Base-by-base conservation (phyloP, 2,329 filamentous ascomycete species). In the Tolypocladium guangdongense region DNA sequence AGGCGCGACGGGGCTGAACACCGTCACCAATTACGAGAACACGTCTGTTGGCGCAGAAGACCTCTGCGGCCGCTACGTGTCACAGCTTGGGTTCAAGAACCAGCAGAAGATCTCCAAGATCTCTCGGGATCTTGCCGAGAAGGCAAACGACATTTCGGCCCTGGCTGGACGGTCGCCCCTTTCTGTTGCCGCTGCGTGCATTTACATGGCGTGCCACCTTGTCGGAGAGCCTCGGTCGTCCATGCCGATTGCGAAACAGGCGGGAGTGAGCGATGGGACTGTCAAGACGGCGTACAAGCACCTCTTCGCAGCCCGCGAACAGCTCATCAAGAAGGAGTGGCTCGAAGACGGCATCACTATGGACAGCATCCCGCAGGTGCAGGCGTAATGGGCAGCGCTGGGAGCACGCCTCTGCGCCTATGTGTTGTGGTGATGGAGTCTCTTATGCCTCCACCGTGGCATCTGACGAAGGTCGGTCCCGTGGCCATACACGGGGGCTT, bases 241-340 rank as follows among this genome's bases (percentile, higher is more conserved):
- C n/a, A 91, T 91, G 68, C 87, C 95, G 56, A 96, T 99, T 62
- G 88, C 90, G 6, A 70, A 72, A 27, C 86, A 93, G 20, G 90
- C 88, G 1, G 89, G 90, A 59, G 93, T 99, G 32, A 96, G 90
- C 67, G 95, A 99, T 65, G 91, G 93, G 53, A 99, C 93, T 0
- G 96, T 99, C 63, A 91, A 95, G 64, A 95, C 89, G 30, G 91
- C 92, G 0, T 99, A 97, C 76, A 93, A 93, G 66, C 84, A 88
- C 64, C 78, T 99, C 49, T 92, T 91, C 66, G 77, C 78, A 20
- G 84, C 86, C 49, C 82, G 84, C 50, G 84, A 92, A 53, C 78
- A 81, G 57, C 73, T 99, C 55, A 82, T 96, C 62, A 83, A 87
- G 60, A 75, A 82, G 51, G 82, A 87, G 56, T 92, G 89, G 83